Evolutionary conservation across 1,284 basidiomycete genomes (phyloP).

Genomic region (Sphagnurus paluster): DNA sequence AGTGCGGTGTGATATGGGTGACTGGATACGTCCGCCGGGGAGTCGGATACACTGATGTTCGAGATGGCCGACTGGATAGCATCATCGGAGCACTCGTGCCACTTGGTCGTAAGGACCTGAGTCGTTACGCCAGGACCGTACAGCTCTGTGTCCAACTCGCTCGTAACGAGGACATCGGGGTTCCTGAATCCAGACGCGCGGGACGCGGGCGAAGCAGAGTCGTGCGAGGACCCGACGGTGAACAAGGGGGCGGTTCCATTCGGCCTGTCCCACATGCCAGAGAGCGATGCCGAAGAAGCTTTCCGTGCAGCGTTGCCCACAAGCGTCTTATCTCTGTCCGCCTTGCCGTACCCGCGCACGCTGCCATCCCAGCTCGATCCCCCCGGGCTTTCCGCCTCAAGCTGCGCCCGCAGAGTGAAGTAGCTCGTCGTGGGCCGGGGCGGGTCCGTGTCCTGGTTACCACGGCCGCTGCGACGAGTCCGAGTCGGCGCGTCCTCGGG

Average conservation of each 20-base stretch:
- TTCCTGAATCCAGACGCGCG: constrained; percentile 19
- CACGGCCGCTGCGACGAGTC: constrained; percentile 39
- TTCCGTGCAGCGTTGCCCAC: constrained; percentile 23
- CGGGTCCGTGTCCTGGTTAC: constrained; percentile 24
- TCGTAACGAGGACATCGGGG: constrained; percentile 32
- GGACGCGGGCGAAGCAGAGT: constrained; percentile 23
- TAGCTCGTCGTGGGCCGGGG: constrained; percentile 43
- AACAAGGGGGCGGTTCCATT: constrained; percentile 45
- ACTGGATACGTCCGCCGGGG: constrained; percentile 43
- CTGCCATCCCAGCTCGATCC: constrained; percentile 61
- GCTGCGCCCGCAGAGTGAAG: constrained; percentile 59
- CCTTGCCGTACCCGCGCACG: constrained; percentile 52
- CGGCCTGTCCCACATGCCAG: constrained; percentile 35
- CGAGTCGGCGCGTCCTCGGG: constrained; percentile 51
- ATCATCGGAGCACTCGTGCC: constrained; percentile 74
- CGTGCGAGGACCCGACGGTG: constrained; percentile 52
- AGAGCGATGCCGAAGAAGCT: constrained; percentile 35
- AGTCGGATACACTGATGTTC: constrained; percentile 38
- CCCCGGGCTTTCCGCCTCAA: constrained; percentile 43
- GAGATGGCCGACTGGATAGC: constrained; percentile 64
- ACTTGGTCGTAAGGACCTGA: constrained; percentile 59
- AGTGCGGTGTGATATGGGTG: constrained; percentile 68
- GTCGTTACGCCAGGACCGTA: constrained; percentile 30
- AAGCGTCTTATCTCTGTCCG: constrained; percentile 31
- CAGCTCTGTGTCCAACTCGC: constrained; percentile 27